Percentiles rank a stretch among this genome's conserved stretches.
These are phyloP conservation scores for Dispira parvispora DNA, from an alignment of 192 early-diverging fungal genomes.

Conservation along the genomic window DNA sequence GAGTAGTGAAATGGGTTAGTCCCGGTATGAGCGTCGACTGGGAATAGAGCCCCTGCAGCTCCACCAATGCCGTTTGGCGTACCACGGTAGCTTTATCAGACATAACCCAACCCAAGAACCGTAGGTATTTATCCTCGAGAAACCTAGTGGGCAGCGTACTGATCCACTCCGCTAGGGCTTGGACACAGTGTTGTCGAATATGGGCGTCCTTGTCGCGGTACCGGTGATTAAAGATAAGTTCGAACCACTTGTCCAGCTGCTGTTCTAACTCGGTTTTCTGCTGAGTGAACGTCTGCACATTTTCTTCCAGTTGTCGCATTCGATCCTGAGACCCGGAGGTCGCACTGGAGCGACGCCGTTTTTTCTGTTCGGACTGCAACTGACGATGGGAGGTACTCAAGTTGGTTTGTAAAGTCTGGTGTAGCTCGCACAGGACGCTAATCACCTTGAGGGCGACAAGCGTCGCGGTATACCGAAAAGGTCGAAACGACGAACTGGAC, in stretches of 20 bases:
- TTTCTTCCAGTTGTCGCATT: slow-evolving; percentile 23
- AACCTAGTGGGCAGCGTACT: slow-evolving; percentile 47
- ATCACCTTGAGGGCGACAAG: slow-evolving; percentile 46
- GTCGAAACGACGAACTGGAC: slow-evolving; percentile 63
- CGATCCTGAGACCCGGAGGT: slow-evolving; percentile 12
- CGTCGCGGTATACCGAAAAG: slow-evolving; percentile 83
- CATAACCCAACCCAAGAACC: slow-evolving; percentile 77
- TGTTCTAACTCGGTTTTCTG: slow-evolving; percentile 40
- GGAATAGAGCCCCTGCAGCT: slow-evolving; percentile 37
- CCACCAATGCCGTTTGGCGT: slow-evolving; percentile 50
- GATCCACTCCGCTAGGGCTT: slow-evolving; percentile 69
- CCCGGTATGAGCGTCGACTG: slow-evolving; percentile 33
- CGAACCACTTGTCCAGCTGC: slow-evolving; percentile 57
- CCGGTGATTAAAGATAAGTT: slow-evolving; percentile 75
- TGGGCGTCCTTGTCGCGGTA: slow-evolving; percentile 73
- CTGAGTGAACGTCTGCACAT: slow-evolving; percentile 23
- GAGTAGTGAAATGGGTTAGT: slow-evolving; percentile 41
- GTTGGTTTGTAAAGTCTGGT: slow-evolving; percentile 37
- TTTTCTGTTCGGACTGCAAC: slow-evolving; percentile 36
- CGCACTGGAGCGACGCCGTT: slow-evolving; percentile 14
- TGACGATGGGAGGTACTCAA: slow-evolving; percentile 51
- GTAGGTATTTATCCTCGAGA: slow-evolving; percentile 52
- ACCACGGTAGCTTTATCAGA: slow-evolving; percentile 62
- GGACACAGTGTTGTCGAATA: slow-evolving; percentile 72
- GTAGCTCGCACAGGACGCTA: slow-evolving; percentile 47